Percentiles rank a stretch among this genome's conserved stretches.
Conservation (phyloP, 2,329 filamentous ascomycete genomes). For the Aspergillus arachidicola region DNA sequence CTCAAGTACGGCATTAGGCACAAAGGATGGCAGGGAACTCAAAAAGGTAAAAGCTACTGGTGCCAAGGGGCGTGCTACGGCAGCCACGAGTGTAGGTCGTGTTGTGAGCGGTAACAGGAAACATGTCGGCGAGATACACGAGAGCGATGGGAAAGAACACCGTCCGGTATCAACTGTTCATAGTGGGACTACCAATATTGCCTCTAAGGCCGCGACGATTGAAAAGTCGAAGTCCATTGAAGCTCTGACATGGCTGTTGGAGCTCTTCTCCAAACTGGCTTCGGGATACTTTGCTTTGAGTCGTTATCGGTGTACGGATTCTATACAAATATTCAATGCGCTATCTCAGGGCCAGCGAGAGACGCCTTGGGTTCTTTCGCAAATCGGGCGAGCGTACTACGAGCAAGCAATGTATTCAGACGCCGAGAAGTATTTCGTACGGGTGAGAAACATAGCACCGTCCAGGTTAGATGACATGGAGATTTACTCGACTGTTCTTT, state of each 20-base stretch:
- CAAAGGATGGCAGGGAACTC: constrained; percentile 69
- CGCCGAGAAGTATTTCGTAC: constrained; percentile 82
- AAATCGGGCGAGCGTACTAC: constrained; percentile 87
- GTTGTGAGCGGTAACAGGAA: constrained; percentile 92
- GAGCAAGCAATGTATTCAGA: constrained; percentile 85
- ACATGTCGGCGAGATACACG: constrained; percentile 58
- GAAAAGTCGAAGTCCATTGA: constrained; percentile 72
- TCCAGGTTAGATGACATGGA: constrained; percentile 93
- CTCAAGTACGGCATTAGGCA: constrained; percentile 61
- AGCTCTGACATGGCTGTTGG: constrained; percentile 73
- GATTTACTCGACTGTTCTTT: constrained; percentile 97
- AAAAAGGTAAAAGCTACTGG: constrained; percentile 81
- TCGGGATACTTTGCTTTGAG: constrained; percentile 76
- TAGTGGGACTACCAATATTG: constrained; percentile 24
- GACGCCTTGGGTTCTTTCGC: constrained; percentile 89
- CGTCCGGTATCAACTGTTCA: constrained; percentile 40
- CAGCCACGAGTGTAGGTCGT: constrained; percentile 73
- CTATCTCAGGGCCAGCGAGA: constrained; percentile 77
- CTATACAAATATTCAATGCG: constrained; percentile 71
- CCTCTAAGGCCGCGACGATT: constrained; percentile 34
- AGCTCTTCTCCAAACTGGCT: constrained; percentile 79
- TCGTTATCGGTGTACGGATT: constrained; percentile 76
- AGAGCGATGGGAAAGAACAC: constrained; percentile 68
- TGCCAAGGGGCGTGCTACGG: constrained; percentile 67
- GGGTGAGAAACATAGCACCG: constrained; percentile 76